Evolutionary conservation across 176 grass and related monocot species (phyloP), one percentile per base, ranked within the genome.

Genomic region (Eragrostis nindensis): DNA sequence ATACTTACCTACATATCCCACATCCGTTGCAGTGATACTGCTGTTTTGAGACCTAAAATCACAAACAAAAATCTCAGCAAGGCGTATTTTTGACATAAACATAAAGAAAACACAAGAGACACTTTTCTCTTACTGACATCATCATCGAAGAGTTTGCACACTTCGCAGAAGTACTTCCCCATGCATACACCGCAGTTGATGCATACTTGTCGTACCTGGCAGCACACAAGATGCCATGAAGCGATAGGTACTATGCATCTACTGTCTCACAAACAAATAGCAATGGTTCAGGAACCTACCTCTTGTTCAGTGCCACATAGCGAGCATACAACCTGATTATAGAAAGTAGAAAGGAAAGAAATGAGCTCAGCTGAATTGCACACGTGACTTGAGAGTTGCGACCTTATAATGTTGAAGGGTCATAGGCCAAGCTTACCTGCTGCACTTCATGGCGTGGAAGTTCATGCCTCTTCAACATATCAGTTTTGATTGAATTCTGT

Each of bases 71-170:
- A 36, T 43, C 19, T 80, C 60, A 80, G 68, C 49, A 73, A 66
- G 32, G 6, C 52, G 59, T 62, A 47, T 43, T 69, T 69, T 17
- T 9, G 14, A 29, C 7, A 61, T 60, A n/a, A 72, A 83, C 13
- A 59, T 60, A 40, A 42, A 68, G 11, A 42, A 65, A 81, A 85
- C 48, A 81, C 18, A 56, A 49, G 65, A 57, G 22, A 83, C 3
- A 66, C 9, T 62, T 39, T 46, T 29, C 43, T 85, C 72, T 75
- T 79, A 88, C 89, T 87, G 45, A 91, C 96, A 91, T 99, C 96
- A 89, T 98, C 95, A 72, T 99, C 92, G 53, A 98, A 98, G 24
- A 98, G 83, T 49, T 98, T 98, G 96, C 96, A 98, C 57, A 76
- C 82, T 78, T 70, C 75, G 84, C 96, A 98, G 69, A 95, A 98